Evolutionary conservation across 2,329 filamentous ascomycete species (phyloP).

Genomic region (Capronia coronata): DNA sequence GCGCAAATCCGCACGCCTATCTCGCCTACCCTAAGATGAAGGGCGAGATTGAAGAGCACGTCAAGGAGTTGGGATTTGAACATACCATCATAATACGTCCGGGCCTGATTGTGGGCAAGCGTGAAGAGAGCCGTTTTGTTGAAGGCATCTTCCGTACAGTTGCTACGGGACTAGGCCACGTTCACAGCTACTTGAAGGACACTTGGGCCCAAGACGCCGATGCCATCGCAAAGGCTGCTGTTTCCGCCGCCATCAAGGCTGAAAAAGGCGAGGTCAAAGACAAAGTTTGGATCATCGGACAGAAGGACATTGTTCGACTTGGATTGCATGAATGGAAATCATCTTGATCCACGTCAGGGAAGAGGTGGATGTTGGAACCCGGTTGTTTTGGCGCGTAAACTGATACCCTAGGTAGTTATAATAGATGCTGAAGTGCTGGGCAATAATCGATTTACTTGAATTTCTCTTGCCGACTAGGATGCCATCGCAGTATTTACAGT

Average conservation of each 20-base stretch:
- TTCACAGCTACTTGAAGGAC: conserved; percentile 56
- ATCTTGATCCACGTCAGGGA: neutral
- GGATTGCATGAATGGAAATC: conserved; percentile 29
- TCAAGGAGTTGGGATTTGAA: conserved; percentile 67
- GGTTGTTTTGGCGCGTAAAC: neutral
- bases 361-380: neutral
- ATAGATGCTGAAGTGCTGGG: neutral
- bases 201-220: conserved; percentile 65
- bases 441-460: neutral
- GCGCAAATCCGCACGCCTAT: conserved; percentile 47
- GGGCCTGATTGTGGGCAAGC: conserved; percentile 65
- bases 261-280: conserved; percentile 38
- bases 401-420: too few species aligned
- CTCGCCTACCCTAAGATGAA: conserved; percentile 67
- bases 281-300: conserved; percentile 37
- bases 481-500: neutral
- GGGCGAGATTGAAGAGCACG: conserved; percentile 72
- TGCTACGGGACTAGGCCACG: conserved; percentile 49
- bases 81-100: conserved; percentile 68
- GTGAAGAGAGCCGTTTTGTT: conserved; percentile 54
- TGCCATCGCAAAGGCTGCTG: conserved; percentile 52
- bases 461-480: neutral
- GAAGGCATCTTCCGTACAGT: conserved; percentile 54
- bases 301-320: conserved; percentile 36
- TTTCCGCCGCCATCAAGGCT: conserved; percentile 37